These are phyloP conservation scores for Kodamaea jinghongensis DNA, from an alignment of 805 yeast species.

Conservation along the genomic window DNA sequence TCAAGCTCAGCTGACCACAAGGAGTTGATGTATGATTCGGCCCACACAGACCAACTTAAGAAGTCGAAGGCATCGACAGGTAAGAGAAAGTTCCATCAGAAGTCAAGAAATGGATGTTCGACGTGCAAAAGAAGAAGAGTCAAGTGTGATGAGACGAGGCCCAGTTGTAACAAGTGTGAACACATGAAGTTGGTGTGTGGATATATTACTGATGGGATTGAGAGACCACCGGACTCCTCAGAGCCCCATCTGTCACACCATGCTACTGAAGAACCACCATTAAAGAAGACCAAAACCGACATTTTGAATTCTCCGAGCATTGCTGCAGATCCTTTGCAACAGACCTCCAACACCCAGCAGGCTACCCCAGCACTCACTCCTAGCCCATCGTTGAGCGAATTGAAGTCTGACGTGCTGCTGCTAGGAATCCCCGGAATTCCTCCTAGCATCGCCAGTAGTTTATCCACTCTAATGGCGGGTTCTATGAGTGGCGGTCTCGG, in stretches of 20 bases:
- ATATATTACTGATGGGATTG: conserved; percentile 35
- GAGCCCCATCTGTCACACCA: not conserved
- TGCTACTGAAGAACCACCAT: not conserved
- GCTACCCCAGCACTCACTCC: conserved; percentile 26
- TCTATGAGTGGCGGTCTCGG: too few species aligned
- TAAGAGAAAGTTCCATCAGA: conserved; percentile 84
- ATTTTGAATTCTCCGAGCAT: conserved; percentile 6
- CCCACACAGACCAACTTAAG: not conserved
- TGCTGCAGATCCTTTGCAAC: not conserved
- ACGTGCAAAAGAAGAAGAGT: conserved; percentile 89
- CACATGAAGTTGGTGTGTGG: conserved; percentile 79
- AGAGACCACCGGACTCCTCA: not conserved
- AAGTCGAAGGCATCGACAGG: conserved; percentile 43
- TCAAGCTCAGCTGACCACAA: not conserved
- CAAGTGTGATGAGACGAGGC: conserved; percentile 87
- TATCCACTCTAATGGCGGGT: not conserved
- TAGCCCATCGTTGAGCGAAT: conserved; percentile 2
- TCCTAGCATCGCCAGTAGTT: not conserved
- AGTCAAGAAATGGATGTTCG: conserved; percentile 84
- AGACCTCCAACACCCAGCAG: conserved; percentile 18
- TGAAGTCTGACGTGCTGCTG: not conserved
- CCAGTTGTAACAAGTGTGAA: conserved; percentile 73
- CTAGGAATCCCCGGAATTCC: not conserved
- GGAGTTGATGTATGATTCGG: not conserved
- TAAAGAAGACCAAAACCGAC: conserved; percentile 7